These are phyloP conservation scores for Leccinum subgranulosum DNA, from an alignment of 768 basidiomycete genomes.

Conservation along the genomic window DNA sequence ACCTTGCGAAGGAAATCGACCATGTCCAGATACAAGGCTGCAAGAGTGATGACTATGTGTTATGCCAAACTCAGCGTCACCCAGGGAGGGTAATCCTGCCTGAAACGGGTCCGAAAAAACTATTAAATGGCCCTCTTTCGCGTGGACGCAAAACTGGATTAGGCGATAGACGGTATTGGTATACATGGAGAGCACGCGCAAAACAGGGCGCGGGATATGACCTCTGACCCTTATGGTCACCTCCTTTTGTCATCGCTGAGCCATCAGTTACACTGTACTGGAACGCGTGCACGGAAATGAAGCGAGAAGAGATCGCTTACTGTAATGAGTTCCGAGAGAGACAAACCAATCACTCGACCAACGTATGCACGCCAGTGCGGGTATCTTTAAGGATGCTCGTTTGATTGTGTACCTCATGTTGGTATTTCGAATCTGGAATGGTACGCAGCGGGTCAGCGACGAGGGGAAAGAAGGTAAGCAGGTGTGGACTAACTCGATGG, in stretches of 20 bases:
- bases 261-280: slow-evolving; percentile 10
- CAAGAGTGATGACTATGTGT: too few relatives aligned
- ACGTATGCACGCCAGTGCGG: slow-evolving; percentile 35
- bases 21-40: not conserved
- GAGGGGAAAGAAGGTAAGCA: not conserved
- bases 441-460: not conserved
- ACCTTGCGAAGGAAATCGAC: not conserved
- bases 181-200: slow-evolving; percentile 6
- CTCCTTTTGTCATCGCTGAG: not conserved
- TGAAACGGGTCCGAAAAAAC: not conserved
- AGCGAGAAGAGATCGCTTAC: slow-evolving; percentile 13
- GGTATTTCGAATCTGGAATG: slow-evolving; percentile 27
- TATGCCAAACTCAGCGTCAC: too few relatives aligned
- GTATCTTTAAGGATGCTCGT: slow-evolving; percentile 43
- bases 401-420: slow-evolving; percentile 38
- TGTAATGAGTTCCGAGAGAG: not conserved
- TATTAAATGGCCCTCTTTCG: not conserved
- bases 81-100: too few relatives aligned
- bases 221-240: not conserved
- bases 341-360: slow-evolving; percentile 37
- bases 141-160: not conserved
- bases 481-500: not conserved
- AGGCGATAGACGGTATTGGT: slow-evolving; percentile 3
- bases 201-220: not conserved
- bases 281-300: not conserved